Evolutionary conservation across 73 alveolate species (phyloP), one percentile per base, ranked within the genome.

Genomic region (Durusdinium trenchii): DNA sequence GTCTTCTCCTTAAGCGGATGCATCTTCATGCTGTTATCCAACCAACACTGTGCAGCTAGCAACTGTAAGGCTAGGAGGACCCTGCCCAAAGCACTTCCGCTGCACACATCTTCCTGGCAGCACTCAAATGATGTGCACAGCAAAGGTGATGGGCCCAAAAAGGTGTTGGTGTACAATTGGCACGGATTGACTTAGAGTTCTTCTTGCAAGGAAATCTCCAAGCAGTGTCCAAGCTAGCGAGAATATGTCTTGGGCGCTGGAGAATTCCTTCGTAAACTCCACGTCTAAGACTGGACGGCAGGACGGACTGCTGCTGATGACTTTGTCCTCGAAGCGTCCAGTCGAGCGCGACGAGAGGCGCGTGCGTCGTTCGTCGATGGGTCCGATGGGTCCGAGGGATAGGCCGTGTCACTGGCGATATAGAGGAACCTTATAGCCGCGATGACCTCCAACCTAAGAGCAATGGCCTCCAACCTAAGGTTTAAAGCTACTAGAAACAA

Each of bases 291-390:
- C 51, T 47, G 42, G 95, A 82, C 86, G 43, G 96, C 73, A 35
- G 12, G 69, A 51, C 96, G 96, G 86, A 81, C 71, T 81, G 96
- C 86, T 69, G 96, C 86, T 69, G 96, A 90, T 90, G 96, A 90
- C 96, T 90, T 90, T 90, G 96, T 90, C 96, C 96, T 90, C 10
- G 18, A 86, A 6, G 1, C 23, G n/a, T 20, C 6, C 71, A 7
- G 38, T 61, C 45, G 86, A 40, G 4, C 76, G 32, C 76, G 3
- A n/a, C 30, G 84, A 5, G 52, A 38, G 85, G 30, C 85, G n/a
- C 40, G 52, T 73, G 85, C 35, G 51, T 36, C 52, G 32, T 36
- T 60, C 30, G 7, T 60, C 73, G n/a, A 60, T 60, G 73, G 30
- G 73, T 60, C 73, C 73, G 6, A 60, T 60, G 73, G 30, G 3